Percentiles rank a stretch among this genome's conserved stretches.
Evolutionary conservation across 495 filamentous ascomycete genomes (phyloP).

Genomic region (Penicillium taxi): DNA sequence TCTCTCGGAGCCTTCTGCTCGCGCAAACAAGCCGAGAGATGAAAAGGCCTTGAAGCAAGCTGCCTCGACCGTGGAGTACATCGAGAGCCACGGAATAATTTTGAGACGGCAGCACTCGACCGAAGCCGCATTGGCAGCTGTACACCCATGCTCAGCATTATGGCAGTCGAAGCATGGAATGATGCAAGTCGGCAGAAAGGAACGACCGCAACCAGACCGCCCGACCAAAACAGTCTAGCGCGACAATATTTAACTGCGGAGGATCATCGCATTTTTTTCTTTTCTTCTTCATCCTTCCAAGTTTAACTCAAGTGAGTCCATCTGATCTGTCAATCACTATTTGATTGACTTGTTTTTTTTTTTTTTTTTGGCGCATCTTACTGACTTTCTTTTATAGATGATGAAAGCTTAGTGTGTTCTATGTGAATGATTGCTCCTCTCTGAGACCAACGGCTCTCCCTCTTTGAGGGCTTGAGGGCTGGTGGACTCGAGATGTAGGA

Average conservation of each 20-base stretch:
- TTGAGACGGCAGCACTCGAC: slow-evolving; percentile 25
- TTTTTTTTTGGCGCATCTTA: slow-evolving; percentile 3
- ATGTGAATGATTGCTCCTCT: slow-evolving; percentile 69
- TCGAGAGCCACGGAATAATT: slow-evolving; percentile 22
- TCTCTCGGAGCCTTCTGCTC: slow-evolving; percentile 15
- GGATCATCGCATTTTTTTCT: slow-evolving; percentile 29
- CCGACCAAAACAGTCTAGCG: slow-evolving; percentile 25
- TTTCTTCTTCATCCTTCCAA: slow-evolving; percentile 90
- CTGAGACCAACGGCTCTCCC: slow-evolving; percentile 72
- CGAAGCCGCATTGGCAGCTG: slow-evolving; percentile 13
- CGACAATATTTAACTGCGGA: slow-evolving; percentile 13
- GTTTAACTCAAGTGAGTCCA: slow-evolving; percentile 83
- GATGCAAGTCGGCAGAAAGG: slow-evolving; percentile 9
- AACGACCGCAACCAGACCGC: slow-evolving; percentile 22
- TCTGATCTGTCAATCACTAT: too few species aligned
- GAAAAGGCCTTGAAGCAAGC: slow-evolving; percentile 17
- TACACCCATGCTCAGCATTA: slow-evolving; percentile 5
- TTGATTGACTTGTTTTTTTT: slow-evolving; percentile 1
- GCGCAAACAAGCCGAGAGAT: slow-evolving; percentile 16
- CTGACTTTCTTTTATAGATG: slow-evolving; percentile 61
- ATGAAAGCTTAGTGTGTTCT: slow-evolving; percentile 98
- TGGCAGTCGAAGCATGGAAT: slow-evolving; percentile 5
- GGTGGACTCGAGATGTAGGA: slow-evolving; percentile 54
- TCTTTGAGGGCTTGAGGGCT: slow-evolving; percentile 87
- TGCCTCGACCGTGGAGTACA: slow-evolving; percentile 9